Base-by-base conservation (phyloP, 352 stramenopile genomes). In the Phytophthora hybrid region DNA sequence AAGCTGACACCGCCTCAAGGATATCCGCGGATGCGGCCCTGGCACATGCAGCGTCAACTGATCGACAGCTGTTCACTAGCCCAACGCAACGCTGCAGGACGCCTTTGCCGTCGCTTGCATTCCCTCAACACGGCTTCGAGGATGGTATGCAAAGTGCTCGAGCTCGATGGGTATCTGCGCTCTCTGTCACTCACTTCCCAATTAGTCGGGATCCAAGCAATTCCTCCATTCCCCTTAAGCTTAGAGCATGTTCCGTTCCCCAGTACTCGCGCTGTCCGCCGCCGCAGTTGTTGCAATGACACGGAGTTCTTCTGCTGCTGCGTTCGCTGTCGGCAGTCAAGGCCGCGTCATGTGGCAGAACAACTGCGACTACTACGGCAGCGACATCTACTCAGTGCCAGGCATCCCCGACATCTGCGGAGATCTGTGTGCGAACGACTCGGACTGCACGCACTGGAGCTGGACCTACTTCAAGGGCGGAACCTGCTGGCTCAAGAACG, bases 401-500 rank as follows among this genome's bases (percentile, higher is more conserved):
- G 79, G 59, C 29, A 82, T 82, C 68, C 73, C 79, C 14, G 69
- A 81, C 18, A 66, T 74, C 14, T 86, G 79, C 57, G 77, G 77
- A 58, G 74, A 86, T 49, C 59, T 78, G 10, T 88, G 80, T 31
- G 70, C 59, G 0, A 63, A 81, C 49, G 64, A 82, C 41, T 46
- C 29, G 5, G 6, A 68, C 16, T 88, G 80, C 71, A 77, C 76
- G 18, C 80, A 85, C 68, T 88, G 80, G 80, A 59, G 68, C 19
- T 88, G 81, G 78, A 80, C 64, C 14, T 70, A 75, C 53, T 76
- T 74, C 55, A 74, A 82, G 52, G 78, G 77, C 49, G 76, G 78
- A n/a, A 80, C 71, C 2, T 83, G 81, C 66, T 88, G 81, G 81
- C 77, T 88, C 59, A 88, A 88, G 74, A 69, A 52, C 60, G 74